These are phyloP conservation scores for Fusarium illudens DNA, from an alignment of 2,329 filamentous ascomycete species.

Conservation along the genomic window DNA sequence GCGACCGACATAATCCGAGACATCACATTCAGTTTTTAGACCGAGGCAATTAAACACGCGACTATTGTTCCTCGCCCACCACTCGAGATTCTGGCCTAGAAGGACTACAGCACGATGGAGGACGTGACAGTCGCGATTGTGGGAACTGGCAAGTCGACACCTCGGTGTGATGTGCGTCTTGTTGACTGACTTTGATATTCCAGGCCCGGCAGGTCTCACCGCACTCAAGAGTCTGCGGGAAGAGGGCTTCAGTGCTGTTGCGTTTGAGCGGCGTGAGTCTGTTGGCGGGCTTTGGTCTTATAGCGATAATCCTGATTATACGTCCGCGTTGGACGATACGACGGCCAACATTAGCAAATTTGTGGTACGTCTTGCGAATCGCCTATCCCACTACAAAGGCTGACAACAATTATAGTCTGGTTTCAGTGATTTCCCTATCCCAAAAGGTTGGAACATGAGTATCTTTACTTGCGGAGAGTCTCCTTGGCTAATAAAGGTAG, in stretches of 20 bases:
- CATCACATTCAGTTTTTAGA: not conserved
- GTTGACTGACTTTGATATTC: not conserved
- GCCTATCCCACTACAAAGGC: not conserved
- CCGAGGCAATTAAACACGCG: not conserved
- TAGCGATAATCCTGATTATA: not conserved
- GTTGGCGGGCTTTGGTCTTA: slow-evolving; percentile 2
- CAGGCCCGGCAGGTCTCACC: slow-evolving; percentile 2
- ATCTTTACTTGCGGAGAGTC: not conserved
- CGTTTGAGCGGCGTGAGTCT: not conserved
- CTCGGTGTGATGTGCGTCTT: too few relatives aligned
- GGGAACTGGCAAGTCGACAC: not conserved
- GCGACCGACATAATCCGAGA: not conserved
- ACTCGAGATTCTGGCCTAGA: too few relatives aligned
- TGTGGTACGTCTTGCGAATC: not conserved
- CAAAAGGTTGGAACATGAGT: not conserved
- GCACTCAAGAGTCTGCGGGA: slow-evolving; percentile 1
- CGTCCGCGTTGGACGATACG: not conserved
- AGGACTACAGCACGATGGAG: not conserved
- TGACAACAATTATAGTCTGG: not conserved
- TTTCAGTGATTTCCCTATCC: slow-evolving; percentile 6
- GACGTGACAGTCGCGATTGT: not conserved
- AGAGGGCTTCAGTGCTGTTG: slow-evolving; percentile 4
- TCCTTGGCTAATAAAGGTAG: not conserved
- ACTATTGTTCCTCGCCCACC: not conserved
- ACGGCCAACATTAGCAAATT: slow-evolving; percentile 3